A percentile compares a stretch with the other conserved stretches of the same genome.
Conservation (phyloP, 1,284 basidiomycete genomes). For the Ganoderma multipileum region DNA sequence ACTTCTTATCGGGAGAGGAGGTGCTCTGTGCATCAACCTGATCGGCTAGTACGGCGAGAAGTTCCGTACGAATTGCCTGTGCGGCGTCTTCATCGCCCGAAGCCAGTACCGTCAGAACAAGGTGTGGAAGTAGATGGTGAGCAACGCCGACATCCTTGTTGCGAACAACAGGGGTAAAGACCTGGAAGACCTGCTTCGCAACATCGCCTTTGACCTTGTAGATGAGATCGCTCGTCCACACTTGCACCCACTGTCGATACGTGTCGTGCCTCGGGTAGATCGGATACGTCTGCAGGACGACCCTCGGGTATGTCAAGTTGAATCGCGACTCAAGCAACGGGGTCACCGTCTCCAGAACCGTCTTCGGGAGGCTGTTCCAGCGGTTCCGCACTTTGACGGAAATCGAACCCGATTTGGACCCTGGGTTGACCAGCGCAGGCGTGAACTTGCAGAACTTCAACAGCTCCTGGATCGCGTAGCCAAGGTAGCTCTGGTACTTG, state of each 20-base stretch:
- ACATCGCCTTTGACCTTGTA: slow-evolving; percentile 61
- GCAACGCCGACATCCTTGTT: slow-evolving; percentile 94
- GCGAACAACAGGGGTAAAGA: slow-evolving; percentile 82
- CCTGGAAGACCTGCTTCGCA: slow-evolving; percentile 77
- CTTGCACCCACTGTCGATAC: slow-evolving; percentile 96
- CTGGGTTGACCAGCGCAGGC: slow-evolving; percentile 65
- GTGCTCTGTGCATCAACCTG: slow-evolving; percentile 73
- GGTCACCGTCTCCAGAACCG: slow-evolving; percentile 87
- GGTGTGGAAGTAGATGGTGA: slow-evolving; percentile 90
- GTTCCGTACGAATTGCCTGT: slow-evolving; percentile 77
- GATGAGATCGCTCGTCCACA: slow-evolving; percentile 91
- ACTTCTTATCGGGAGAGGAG: slow-evolving; percentile 77
- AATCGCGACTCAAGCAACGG: slow-evolving; percentile 88
- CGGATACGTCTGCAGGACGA: slow-evolving; percentile 60
- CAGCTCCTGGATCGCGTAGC: slow-evolving; percentile 94
- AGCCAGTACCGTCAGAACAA: slow-evolving; percentile 88
- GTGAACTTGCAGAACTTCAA: slow-evolving; percentile 90
- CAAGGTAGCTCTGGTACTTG: slow-evolving; percentile 89
- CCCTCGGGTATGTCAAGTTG: slow-evolving; percentile 49
- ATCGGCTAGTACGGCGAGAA: slow-evolving; percentile 86
- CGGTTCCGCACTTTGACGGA: slow-evolving; percentile 70
- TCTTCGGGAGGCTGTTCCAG: slow-evolving; percentile 84
- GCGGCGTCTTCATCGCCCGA: slow-evolving; percentile 73
- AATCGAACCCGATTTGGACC: slow-evolving; percentile 54
- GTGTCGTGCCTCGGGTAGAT: slow-evolving; percentile 82